Percentiles rank a stretch among this genome's conserved stretches.
Evolutionary conservation across 352 stramenopile species (phyloP).

Genomic region (Globisporangium nodosum): DNA sequence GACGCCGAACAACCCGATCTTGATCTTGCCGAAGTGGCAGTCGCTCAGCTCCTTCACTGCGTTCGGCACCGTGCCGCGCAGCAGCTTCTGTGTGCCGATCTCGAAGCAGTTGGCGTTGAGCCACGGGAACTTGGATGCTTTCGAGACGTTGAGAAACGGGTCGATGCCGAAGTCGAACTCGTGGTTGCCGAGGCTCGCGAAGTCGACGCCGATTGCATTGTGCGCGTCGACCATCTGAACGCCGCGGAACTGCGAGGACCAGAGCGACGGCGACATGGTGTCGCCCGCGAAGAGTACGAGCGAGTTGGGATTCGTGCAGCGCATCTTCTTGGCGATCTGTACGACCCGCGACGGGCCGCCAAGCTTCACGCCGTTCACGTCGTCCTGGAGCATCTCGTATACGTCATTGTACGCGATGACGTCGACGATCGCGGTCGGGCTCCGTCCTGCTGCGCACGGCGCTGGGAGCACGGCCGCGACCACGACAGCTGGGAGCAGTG

Average conservation of each 20-base stretch:
- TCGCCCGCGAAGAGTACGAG: slow-evolving; percentile 74
- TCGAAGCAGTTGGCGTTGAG: slow-evolving; percentile 76
- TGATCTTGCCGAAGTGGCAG: slow-evolving; percentile 32
- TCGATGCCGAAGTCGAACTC: slow-evolving; percentile 78
- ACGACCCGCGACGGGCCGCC: slow-evolving; percentile 65
- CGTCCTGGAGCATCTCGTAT: slow-evolving; percentile 69
- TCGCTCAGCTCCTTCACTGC: slow-evolving; percentile 44
- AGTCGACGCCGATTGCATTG: slow-evolving; percentile 72
- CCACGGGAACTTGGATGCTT: slow-evolving; percentile 54
- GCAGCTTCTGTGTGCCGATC: slow-evolving; percentile 25
- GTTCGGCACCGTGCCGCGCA: slow-evolving; percentile 40
- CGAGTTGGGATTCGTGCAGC: slow-evolving; percentile 46
- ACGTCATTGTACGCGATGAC: slow-evolving; percentile 77
- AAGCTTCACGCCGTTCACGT: slow-evolving; percentile 47
- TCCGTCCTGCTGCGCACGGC: slow-evolving; percentile 12
- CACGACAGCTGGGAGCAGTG: neutral
- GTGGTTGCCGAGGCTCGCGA: slow-evolving; percentile 68
- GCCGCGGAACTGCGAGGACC: slow-evolving; percentile 72
- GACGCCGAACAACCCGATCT: slow-evolving; percentile 63
- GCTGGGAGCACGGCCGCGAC: neutral
- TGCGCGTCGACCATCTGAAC: slow-evolving; percentile 76
- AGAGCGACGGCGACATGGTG: slow-evolving; percentile 74
- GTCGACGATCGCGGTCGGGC: slow-evolving; percentile 44
- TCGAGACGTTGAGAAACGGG: slow-evolving; percentile 61
- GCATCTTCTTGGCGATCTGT: slow-evolving; percentile 47